phyloP scores from a whole-genome alignment of 192 early-diverging fungal genomes.

The Podochytrium sp. region DNA sequence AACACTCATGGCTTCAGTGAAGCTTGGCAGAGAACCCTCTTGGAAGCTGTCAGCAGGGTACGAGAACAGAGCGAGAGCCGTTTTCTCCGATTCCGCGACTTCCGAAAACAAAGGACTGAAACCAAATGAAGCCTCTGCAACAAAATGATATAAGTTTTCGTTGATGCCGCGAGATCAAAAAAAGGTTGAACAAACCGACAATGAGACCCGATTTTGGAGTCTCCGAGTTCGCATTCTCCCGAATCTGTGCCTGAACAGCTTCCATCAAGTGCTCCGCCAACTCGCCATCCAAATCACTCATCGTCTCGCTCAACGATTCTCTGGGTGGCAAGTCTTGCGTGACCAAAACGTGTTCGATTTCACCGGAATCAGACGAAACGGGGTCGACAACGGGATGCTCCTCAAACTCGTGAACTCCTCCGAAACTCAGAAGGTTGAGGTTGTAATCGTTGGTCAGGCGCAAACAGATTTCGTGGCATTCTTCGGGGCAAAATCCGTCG shows the following conservation, averaged over 20 bases:
- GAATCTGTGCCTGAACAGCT: neutral
- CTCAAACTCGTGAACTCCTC: neutral
- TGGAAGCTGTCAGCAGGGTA: neutral
- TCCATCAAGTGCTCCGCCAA: neutral
- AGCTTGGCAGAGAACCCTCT: neutral
- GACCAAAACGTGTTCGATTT: neutral
- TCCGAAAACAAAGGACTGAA: neutral
- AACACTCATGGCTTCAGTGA: neutral
- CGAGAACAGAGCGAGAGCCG: constrained; percentile 11
- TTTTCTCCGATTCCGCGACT: neutral
- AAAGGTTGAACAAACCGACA: neutral
- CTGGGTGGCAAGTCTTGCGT: neutral
- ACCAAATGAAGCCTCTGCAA: neutral
- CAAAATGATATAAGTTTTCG: neutral
- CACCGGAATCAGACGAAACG: neutral
- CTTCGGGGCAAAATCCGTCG: neutral
- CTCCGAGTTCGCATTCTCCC: neutral
- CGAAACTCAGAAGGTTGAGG: neutral
- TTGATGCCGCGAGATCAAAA: neutral
- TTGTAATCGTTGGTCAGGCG: neutral
- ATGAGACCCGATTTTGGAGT: neutral
- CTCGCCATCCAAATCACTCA: neutral
- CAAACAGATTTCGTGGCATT: neutral
- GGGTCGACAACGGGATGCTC: neutral
- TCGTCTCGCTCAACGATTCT: neutral